These are phyloP conservation scores for Aphanomyces euteiches DNA, from an alignment of 352 stramenopile species.

Conservation along the genomic window DNA sequence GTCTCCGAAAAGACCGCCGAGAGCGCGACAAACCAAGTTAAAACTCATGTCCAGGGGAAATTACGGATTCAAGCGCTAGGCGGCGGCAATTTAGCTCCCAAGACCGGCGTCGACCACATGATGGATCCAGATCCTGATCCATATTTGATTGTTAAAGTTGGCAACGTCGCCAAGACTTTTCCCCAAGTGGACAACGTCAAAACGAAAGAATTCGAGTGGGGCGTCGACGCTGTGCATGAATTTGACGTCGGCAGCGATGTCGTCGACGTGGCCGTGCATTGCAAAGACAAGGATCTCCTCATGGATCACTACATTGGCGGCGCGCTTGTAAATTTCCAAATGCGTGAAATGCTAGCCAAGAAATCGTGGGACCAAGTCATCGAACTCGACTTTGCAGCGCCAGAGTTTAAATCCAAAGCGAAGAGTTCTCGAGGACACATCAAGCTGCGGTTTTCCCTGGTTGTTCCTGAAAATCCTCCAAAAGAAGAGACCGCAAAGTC, in stretches of 20 bases:
- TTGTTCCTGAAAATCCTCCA: constrained; percentile 31
- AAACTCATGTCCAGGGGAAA: too few relatives aligned
- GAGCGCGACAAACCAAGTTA: too few relatives aligned
- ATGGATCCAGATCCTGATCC: constrained; percentile 47
- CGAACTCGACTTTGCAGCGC: constrained; percentile 42
- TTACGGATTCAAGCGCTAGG: constrained; percentile 17
- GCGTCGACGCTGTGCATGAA: constrained; percentile 37
- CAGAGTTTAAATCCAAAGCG: constrained; percentile 49
- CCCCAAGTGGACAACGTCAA: constrained; percentile 43
- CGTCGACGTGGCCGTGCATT: constrained; percentile 39
- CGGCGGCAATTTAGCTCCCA: constrained; percentile 21
- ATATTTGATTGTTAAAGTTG: constrained; percentile 44
- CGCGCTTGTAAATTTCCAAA: constrained; percentile 34
- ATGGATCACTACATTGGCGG: constrained; percentile 52
- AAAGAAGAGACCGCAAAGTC: too few relatives aligned
- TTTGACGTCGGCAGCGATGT: constrained; percentile 33
- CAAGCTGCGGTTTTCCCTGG: constrained; percentile 43
- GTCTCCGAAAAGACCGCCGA: too few relatives aligned
- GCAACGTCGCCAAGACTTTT: constrained; percentile 35
- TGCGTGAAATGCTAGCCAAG: neutral
- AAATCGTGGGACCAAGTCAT: constrained; percentile 32
- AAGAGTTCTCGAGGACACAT: constrained; percentile 38
- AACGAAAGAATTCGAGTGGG: constrained; percentile 44
- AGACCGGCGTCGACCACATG: constrained; percentile 29
- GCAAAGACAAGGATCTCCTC: constrained; percentile 48